Conservation (phyloP, 2,329 filamentous ascomycete species). For the Fusarium haematococcum region DNA sequence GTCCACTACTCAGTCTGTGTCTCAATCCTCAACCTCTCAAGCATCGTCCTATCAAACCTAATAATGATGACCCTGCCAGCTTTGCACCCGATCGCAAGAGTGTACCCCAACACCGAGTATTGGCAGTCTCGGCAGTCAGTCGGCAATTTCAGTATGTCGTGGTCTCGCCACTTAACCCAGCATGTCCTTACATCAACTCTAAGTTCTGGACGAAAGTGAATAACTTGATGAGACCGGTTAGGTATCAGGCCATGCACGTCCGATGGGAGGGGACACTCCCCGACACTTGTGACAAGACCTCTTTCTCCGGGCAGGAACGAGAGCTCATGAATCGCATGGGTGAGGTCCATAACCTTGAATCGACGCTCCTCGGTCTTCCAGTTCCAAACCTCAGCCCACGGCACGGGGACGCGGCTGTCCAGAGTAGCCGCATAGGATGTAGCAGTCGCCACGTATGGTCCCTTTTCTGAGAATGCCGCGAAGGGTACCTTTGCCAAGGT, state of each 20-base stretch:
- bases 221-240: neutral
- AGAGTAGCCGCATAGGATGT: neutral
- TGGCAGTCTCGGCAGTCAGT: neutral
- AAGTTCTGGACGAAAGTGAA: neutral
- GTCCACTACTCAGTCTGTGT: neutral
- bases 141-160: neutral
- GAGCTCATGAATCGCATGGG: neutral
- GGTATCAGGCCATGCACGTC: neutral
- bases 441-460: neutral
- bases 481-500: neutral
- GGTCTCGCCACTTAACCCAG: neutral
- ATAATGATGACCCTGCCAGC: neutral
- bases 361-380: neutral
- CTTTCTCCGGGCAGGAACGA: neutral
- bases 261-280: neutral
- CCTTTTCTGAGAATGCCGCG: neutral
- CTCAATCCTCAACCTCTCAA: neutral
- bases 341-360: neutral
- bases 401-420: neutral
- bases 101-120: neutral
- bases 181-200: neutral
- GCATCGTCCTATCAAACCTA: neutral
- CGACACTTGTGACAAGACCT: neutral
- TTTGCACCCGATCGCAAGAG: neutral
- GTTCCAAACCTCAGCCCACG: neutral